phyloP scores from a whole-genome alignment of 2,329 filamentous ascomycete genomes.

The Paracorniculantispora psalliotae region DNA sequence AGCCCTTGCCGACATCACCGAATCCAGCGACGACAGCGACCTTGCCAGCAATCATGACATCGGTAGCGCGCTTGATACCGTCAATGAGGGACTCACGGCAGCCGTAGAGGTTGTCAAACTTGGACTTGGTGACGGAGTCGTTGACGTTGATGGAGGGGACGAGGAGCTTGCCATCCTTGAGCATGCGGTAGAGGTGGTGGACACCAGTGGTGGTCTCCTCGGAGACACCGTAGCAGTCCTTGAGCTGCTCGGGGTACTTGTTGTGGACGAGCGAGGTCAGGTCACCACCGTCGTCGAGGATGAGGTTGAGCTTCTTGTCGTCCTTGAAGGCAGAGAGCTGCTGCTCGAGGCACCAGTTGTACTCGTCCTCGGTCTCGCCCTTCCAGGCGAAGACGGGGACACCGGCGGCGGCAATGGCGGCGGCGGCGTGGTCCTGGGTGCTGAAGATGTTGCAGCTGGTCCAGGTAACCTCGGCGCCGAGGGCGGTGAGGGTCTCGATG shows the following conservation, averaged over 20 bases:
- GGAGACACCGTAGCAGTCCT: constrained; percentile 96
- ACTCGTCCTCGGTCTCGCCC: constrained; percentile 98
- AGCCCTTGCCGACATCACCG: constrained; percentile 99
- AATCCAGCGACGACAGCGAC: constrained; percentile 95
- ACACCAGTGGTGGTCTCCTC: constrained; percentile 99
- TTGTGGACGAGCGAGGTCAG: constrained; percentile 92
- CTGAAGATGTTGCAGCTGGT: constrained; percentile 99
- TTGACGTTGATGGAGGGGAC: constrained; percentile 99
- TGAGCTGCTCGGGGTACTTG: constrained; percentile 98
- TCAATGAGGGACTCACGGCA: constrained; percentile 98
- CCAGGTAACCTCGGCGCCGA: constrained; percentile 99
- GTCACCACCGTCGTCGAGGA: constrained; percentile 98
- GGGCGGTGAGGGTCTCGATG: constrained; percentile 91
- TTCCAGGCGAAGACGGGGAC: constrained; percentile 78
- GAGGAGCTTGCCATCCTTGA: constrained; percentile 84
- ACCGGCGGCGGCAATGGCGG: constrained; percentile 90
- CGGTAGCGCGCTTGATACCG: constrained; percentile 99
- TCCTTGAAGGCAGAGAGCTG: constrained; percentile 97
- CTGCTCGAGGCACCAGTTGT: constrained; percentile 99
- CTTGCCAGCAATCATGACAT: constrained; percentile 99
- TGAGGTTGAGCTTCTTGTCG: constrained; percentile 93
- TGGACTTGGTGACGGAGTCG: constrained; percentile 99
- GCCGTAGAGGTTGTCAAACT: constrained; percentile 99
- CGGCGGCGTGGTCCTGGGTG: constrained; percentile 96
- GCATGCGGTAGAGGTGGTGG: constrained; percentile 98